These are phyloP conservation scores for Pontederia paniculata DNA, from an alignment of 176 grass and related monocot genomes.

Conservation along the genomic window DNA sequence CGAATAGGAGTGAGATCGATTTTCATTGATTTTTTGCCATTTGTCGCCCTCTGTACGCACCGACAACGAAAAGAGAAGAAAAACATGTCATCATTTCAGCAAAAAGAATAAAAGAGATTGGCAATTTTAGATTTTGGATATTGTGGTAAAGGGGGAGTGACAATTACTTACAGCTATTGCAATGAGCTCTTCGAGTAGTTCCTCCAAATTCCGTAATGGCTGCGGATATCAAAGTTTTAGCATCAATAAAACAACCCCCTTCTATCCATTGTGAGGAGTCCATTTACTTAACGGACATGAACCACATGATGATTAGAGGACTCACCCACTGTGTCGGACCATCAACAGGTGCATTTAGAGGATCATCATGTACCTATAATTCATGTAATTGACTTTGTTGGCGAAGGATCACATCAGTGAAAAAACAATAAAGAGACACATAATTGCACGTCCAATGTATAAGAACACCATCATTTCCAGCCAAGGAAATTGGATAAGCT, in stretches of 20 bases:
- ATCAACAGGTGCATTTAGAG: conserved; percentile 78
- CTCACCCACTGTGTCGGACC: conserved; percentile 93
- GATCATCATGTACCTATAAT: conserved; percentile 80
- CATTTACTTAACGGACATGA: too few species aligned
- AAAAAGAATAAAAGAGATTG: neutral
- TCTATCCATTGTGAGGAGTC: too few species aligned
- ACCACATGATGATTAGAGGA: conserved; percentile 14
- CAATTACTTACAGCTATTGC: conserved; percentile 63
- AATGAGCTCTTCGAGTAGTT: conserved; percentile 74
- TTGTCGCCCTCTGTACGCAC: conserved; percentile 41
- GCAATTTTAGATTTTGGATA: conserved; percentile 1
- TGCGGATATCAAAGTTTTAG: conserved; percentile 15
- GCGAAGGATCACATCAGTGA: neutral
- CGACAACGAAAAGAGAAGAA: neutral
- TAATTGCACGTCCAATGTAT: neutral
- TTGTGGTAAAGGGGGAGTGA: too few species aligned
- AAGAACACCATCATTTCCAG: neutral
- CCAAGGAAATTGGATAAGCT: too few species aligned
- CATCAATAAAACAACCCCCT: neutral
- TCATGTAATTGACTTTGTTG: neutral
- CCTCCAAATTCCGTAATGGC: conserved; percentile 81
- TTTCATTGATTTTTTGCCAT: conserved; percentile 64
- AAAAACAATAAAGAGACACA: conserved; percentile 3
- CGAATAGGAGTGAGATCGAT: conserved; percentile 65
- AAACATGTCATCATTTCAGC: neutral